Evolutionary conservation across 768 basidiomycete species (phyloP), one percentile per base, ranked within the genome.

Genomic region (Termitomyces sp.): DNA sequence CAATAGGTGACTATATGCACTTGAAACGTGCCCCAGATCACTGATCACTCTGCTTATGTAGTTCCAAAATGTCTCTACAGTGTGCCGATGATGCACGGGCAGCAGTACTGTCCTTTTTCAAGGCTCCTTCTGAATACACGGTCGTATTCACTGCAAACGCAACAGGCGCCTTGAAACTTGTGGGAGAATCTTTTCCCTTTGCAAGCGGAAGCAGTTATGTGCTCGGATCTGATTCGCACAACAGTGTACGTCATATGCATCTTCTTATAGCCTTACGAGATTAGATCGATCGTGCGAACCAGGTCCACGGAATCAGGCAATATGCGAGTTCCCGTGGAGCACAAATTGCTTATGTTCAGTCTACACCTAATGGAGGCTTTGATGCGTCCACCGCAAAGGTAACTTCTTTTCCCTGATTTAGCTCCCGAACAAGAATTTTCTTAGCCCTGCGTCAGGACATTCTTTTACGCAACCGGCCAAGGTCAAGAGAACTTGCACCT

Each of bases 71-170:
- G 47, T 91, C 90, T 14, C 70, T 88, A 10, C 74, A 76, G 46
- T 85, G 79, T 63, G 85, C 84, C 8, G 72, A 79, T 45, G 85
- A 89, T 63, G 91, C 91, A 5, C 81, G 91, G 10, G 69, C 78
- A 9, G 82, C 87, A 34, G 85, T 92, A 0, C 79, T 94, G 9
- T 74, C 86, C 6, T 91, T 90, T 72, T 90, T 94, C 67, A 77
- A 79, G 40, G 91, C 91, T 17, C 79, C 88, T 5, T 76, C 80
- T 23, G 88, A 85, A 0, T 93, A 91, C 67, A 84, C 88, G 11
- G 89, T 92, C 52, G 75, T 93, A 47, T 93, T 92, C 70, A 92
- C 90, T 3, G 72, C 86, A 10, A 93, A 93, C 65, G 86, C 91
- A 8, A 85, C 86, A 8, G 86, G 78, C 5, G 89, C 91, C 0